Base-by-base conservation (phyloP, 2,329 filamentous ascomycete species). In the Epichloe typhina region DNA sequence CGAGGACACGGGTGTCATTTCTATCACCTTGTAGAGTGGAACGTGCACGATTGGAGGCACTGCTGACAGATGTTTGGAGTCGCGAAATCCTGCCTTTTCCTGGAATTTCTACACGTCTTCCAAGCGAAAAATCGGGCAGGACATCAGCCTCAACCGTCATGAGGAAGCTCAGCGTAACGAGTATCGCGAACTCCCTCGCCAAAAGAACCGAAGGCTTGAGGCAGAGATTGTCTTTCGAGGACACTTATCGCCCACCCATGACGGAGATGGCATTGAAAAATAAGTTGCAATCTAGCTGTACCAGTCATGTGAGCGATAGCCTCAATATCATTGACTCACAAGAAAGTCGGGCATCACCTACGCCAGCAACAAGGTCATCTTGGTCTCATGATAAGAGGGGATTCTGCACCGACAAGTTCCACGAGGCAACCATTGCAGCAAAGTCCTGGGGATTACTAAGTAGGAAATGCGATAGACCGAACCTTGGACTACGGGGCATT, bases 101-200 rank as follows among this genome's bases (percentile, higher is more conserved):
- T 15, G 88, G 88, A 1, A 90, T 95, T 79, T 78, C 77, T 35
- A 73, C 65, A 66, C 65, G 82, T 69, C 65, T 79, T 64, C 65
- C 80, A 70, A 69, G 85, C 58, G 80, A 95, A 58, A 80, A 86
- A 60, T 71, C 88, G 3, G 83, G 93, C 45, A 77, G 86, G 47
- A 80, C 79, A 40, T 88, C 85, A n/a, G 86, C 89, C 12, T 88
- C 87, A 37, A 86, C 86, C 1, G 80, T 95, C 61, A 95, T 95
- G 71, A 79, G 89, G 49, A 94, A 90, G 63, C 76, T 96, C 55
- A 95, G 87, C 66, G 83, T 88, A 60, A 83, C 84, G 46, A 89
- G 83, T 64, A 84, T 93, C 56, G 77, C 86, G 13, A 84, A 79
- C 57, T 84, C 84, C 46, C 90, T 94, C 61, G 78, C 80, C 38